Evolutionary conservation across 1,284 basidiomycete genomes (phyloP).

Genomic region (Boletus semigastroideus): DNA sequence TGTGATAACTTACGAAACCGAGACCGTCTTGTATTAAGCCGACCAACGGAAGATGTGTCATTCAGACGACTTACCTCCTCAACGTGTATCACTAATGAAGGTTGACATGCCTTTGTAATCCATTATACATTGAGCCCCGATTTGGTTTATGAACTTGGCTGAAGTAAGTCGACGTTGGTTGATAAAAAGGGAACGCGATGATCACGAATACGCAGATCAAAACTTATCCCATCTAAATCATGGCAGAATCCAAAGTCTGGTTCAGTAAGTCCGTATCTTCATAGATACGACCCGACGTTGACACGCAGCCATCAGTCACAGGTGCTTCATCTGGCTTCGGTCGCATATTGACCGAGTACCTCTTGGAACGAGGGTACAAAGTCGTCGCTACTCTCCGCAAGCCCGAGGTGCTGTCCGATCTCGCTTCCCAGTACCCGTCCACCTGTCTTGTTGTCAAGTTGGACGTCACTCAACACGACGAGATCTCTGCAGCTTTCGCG

Average conservation of each 20-base stretch:
- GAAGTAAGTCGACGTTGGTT: neutral
- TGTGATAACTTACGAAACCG: too few relatives aligned
- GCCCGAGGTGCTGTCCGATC: conserved; percentile 29
- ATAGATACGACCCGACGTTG: neutral
- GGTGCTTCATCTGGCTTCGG: conserved; percentile 28
- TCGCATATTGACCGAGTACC: conserved; percentile 14
- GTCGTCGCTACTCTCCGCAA: conserved; percentile 38
- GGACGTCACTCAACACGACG: conserved; percentile 37
- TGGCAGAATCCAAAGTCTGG: conserved; percentile 18
- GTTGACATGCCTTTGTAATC: too few relatives aligned
- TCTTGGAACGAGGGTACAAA: conserved; percentile 31
- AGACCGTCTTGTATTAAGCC: too few relatives aligned
- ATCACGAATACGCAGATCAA: too few relatives aligned
- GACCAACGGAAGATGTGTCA: too few relatives aligned
- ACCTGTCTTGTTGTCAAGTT: conserved; percentile 37
- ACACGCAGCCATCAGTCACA: conserved; percentile 18
- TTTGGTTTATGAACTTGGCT: neutral
- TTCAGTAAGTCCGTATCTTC: conserved; percentile 10
- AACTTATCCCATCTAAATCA: conserved; percentile 23
- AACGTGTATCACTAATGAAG: too few relatives aligned
- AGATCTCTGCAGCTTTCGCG: conserved; percentile 35
- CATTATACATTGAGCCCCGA: too few relatives aligned
- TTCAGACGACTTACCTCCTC: too few relatives aligned
- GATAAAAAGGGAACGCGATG: conserved; percentile 1
- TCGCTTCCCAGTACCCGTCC: conserved; percentile 26